Evolutionary conservation across 2,329 filamentous ascomycete species (phyloP).

Genomic region (Ceratocystis ficicola): DNA sequence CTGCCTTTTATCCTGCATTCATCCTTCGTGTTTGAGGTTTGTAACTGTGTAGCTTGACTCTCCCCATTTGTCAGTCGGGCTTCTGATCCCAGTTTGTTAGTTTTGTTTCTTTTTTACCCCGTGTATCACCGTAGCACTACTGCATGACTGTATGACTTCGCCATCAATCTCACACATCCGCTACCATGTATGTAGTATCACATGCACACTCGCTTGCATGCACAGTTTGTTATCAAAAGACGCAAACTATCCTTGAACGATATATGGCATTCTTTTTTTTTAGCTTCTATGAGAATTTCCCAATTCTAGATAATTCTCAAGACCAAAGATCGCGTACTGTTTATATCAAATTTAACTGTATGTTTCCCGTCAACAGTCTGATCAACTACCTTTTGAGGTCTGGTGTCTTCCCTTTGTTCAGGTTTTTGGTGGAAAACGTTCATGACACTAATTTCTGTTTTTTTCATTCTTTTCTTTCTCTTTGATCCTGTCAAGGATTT

Average conservation of each 20-base stretch:
- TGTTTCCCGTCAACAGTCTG: not conserved
- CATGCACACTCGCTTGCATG: constrained; percentile 1
- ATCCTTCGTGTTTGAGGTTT: not conserved
- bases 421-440: too few relatives aligned
- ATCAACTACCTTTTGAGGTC: too few relatives aligned
- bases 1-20: not conserved
- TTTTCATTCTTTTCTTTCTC: too few relatives aligned
- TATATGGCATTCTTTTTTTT: too few relatives aligned
- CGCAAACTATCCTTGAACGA: too few relatives aligned
- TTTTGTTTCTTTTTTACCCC: not conserved
- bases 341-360: not conserved
- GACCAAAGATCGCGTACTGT: not conserved
- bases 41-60: not conserved
- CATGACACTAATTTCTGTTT: too few relatives aligned
- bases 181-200: constrained; percentile 7
- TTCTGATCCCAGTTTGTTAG: not conserved
- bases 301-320: too few relatives aligned
- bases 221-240: not conserved
- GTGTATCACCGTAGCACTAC: not conserved
- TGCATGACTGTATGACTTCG: not conserved
- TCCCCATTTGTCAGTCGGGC: not conserved
- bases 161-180: not conserved
- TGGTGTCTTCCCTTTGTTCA: too few relatives aligned
- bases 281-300: too few relatives aligned
- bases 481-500: too few relatives aligned